Evolutionary conservation across 1,284 basidiomycete genomes (phyloP), one percentile per base, ranked within the genome.

Genomic region (Heterobasidion annosum): DNA sequence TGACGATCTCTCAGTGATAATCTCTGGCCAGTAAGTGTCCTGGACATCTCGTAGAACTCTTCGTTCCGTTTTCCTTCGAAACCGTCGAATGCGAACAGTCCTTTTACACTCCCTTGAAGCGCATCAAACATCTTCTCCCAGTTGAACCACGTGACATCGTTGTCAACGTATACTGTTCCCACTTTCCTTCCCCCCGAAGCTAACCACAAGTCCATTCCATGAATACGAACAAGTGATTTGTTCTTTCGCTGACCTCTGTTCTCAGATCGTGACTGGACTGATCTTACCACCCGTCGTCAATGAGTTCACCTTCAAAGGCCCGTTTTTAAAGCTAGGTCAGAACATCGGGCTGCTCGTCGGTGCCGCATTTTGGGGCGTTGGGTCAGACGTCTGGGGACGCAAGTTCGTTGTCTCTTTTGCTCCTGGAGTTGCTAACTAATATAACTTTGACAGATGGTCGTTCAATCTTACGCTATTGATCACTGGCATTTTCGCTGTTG

Each of bases 381-480:
- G 69, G 45, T 81, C 68, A 58, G 87, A 77, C 59, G 67, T 83
- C 12, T 87, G 83, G 82, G 81, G 81, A 16, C 67, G 79, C 62
- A 69, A 73, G 75, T 79, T 52, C 40, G 53, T 25, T 8, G 50
- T 18, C 33, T 48, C 15, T 16, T 35, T 43, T 35, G n/a, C 32
- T 3, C 34, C 8, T 40, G 40, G 3, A 42, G 48, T 13, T 15
- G n/a, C 37, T 54, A 47, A 56, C 15, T 16, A 48, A 32, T n/a
- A 50, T 18, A 54, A 55, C 50, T 34, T 34, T 51, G 48, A 47
- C 58, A 82, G 81, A 57, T 80, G 81, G 72, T 81, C 82, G 1
- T 91, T 91, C 70, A 90, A 91, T 65, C 65, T 86, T 40, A 91
- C 88, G 0, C 74, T 90, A 34, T 68, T 89, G 37, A 83, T 91